Evolutionary conservation across 2,329 filamentous ascomycete genomes (phyloP), one percentile per base, ranked within the genome.

Genomic region (Lecanosticta acicola): DNA sequence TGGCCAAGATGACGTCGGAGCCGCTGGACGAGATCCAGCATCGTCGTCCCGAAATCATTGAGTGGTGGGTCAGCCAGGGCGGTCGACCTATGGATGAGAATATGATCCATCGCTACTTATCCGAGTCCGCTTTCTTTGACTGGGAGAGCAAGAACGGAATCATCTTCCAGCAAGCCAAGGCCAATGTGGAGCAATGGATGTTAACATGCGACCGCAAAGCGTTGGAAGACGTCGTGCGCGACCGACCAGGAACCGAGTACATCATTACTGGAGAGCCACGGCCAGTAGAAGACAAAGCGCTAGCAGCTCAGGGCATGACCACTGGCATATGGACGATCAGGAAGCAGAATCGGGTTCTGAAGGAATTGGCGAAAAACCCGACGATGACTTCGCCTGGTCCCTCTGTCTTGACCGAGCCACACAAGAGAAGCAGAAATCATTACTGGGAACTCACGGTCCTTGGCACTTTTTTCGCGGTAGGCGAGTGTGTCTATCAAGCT

Each of bases 111-210:
- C 78, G 76, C 59, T 83, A 83, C 64, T 81, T 84, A 60, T 71
- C 71, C 46, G 71, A 76, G 54, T 80, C 78, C 1, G 78, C 77
- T n/a, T 83, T 81, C 68, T 82, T 80, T 62, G 80, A 83, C 50
- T 65, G 68, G 18, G 74, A 71, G 11, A 79, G 75, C 49, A 81
- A 81, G 63, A 83, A 83, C 64, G 74, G 75, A 51, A 70, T 77
- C 8, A 66, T 78, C 40, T 66, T 75, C 51, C 69, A 70, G 18
- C 78, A 81, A 58, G 69, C 72, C 10, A 70, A 66, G 48, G 68
- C 68, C 51, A 73, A 77, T 49, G 68, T 71, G 50, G 65, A 69
- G 33, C 68, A 74, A 49, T 71, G 71, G 45, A 66, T 73, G 40
- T 68, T 76, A 34, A 68, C 78, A 46, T 70, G 74, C 50, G 77